Base-by-base conservation (phyloP, 2,329 filamentous ascomycete genomes). In the Pyrenophora seminiperda region DNA sequence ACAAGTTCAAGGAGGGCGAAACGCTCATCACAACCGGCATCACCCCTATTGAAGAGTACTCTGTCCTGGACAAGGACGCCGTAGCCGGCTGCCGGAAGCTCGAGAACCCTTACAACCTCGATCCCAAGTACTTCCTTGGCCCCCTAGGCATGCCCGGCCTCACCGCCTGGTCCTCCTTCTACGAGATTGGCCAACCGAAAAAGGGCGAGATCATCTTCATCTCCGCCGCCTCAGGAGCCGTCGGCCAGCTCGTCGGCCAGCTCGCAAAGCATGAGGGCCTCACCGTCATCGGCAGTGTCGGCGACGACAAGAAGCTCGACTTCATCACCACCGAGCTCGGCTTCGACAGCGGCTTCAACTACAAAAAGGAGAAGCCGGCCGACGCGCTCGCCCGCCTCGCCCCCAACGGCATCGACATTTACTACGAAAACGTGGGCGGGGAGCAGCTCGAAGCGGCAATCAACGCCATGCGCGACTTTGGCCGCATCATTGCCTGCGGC, bases 181-280 rank as follows among this genome's bases (percentile, higher is more conserved):
- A 90, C 72, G 85, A 86, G 57, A 89, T 91, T 46, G 88, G 87
- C 4, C 79, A 87, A 76, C 88, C 89, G 18, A 84, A 88, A 77
- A 84, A 87, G 74, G 88, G 87, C 34, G 87, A 91, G 74, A 92
- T 88, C 31, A 90, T 96, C 66, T 91, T 93, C 73, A 81, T 96
- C 60, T 89, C 85, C 50, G 87, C 89, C 3, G 90, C 90, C 0
- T 87, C 86, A 3, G 90, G 91, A 22, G 90, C 89, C 1, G 90
- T 95, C 3, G 90, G 91, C 3, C 88, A 92, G 73, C 71, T 94
- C 6, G 90, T 94, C 15, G 90, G 90, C 5, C 90, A 94, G 75
- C 75, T 95, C 36, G 90, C 89, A 54, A 93, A 93, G 81, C 83
- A 86, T 54, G 86, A 92, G 72, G 90, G 90, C 2, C 74, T 94